A percentile compares a stretch with the other conserved stretches of the same genome.
Evolutionary conservation across 371 early-diverging fungal species (phyloP).

Genomic region (Mucor lusitanicus): DNA sequence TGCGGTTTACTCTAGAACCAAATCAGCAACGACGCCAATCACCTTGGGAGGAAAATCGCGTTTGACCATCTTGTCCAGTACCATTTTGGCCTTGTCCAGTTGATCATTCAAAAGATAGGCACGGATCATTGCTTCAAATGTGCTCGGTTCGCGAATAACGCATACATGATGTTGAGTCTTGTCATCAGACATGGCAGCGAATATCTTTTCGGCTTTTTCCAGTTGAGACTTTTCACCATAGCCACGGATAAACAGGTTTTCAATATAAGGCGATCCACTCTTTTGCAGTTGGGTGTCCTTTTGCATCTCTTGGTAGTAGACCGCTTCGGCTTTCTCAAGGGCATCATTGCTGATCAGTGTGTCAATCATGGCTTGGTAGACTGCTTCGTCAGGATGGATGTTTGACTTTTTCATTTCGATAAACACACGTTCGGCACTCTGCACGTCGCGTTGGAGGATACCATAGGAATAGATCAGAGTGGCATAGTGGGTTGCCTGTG

Average conservation of each 20-base stretch:
- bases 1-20: conserved; percentile 7
- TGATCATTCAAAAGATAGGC: conserved; percentile 55
- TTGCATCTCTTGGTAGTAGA: conserved; percentile 34
- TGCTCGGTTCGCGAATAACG: conserved; percentile 64
- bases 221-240: conserved; percentile 54
- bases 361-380: conserved; percentile 65
- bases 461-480: conserved; percentile 67
- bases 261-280: conserved; percentile 62
- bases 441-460: conserved; percentile 52
- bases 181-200: conserved; percentile 57
- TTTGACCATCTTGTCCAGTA: conserved; percentile 42
- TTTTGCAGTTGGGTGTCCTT: conserved; percentile 12
- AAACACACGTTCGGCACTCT: conserved; percentile 52
- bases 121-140: conserved; percentile 65
- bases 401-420: conserved; percentile 43
- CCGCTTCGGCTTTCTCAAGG: conserved; percentile 44
- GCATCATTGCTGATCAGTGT: conserved; percentile 50
- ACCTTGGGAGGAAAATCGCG: conserved; percentile 56
- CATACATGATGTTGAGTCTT: conserved; percentile 16
- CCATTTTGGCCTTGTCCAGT: conserved; percentile 42
- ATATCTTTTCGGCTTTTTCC: conserved; percentile 51
- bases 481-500: conserved; percentile 63
- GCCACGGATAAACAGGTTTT: conserved; percentile 66
- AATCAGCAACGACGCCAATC: conserved; percentile 40
- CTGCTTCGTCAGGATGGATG: conserved; percentile 53